These are phyloP conservation scores for Hypoxylon sp. DNA, from an alignment of 2,329 filamentous ascomycete species.

Conservation along the genomic window DNA sequence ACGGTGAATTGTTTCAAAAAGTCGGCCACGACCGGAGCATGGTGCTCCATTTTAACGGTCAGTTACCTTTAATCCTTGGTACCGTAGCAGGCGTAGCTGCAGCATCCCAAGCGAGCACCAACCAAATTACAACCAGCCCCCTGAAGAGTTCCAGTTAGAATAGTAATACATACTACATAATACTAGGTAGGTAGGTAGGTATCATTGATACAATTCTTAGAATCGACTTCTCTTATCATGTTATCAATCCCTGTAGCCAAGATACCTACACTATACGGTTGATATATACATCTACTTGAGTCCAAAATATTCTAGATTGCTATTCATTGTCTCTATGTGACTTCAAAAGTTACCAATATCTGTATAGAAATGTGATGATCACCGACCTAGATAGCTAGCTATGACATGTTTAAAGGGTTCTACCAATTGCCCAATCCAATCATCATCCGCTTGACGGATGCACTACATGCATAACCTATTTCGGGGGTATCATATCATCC, in stretches of 20 bases:
- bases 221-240: not conserved
- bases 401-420: not conserved
- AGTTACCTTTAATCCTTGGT: not conserved
- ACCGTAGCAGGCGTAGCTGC: not conserved
- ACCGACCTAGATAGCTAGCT: not conserved
- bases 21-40: constrained; percentile 17
- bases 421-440: constrained; percentile 4
- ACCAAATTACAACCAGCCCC: not conserved
- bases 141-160: not conserved
- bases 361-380: not conserved
- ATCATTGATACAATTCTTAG: no score
- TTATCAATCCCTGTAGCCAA: not conserved
- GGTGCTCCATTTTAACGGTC: constrained; percentile 12
- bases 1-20: constrained; percentile 22
- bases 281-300: not conserved
- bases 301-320: not conserved
- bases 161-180: not conserved
- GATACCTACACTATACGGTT: no score
- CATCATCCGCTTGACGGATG: not conserved
- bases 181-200: no score
- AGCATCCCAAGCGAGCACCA: not conserved
- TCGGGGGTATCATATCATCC: constrained; percentile 29
- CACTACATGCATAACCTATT: constrained; percentile 19
- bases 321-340: no score
- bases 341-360: no score